Base-by-base conservation (phyloP, 2,329 filamentous ascomycete species). In the Exutisphaerella laricina region DNA sequence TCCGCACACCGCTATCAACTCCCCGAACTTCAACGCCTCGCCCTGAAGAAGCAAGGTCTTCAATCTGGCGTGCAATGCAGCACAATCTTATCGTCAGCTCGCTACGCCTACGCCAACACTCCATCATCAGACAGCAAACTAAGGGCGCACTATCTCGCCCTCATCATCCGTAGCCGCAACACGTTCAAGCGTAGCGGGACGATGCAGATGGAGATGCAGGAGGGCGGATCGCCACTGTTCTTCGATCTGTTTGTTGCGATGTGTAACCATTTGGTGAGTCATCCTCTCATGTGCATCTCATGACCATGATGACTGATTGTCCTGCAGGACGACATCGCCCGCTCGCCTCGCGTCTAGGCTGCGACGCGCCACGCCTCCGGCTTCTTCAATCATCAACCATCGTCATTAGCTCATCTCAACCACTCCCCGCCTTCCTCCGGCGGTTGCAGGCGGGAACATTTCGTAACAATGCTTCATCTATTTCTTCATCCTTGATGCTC, bases 161-260 rank as follows among this genome's bases (percentile, higher is more conserved):
- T 95, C 60, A 94, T 95, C 67, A 94, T 95, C 62, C 82, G 88
- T 53, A 87, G 84, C 57, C 79, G 89, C 54, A 78, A 79, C 60
- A 94, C 87, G 2, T 95, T 96, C 69, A 95, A 94, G 74, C 77
- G 87, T 42, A 94, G 88, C 66, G 88, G 88, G 41, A 95, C 88
- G 3, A 94, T 95, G 88, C 89, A 95, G 68, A 79, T 86, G 55
- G 88, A 95, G 70, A 95, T 96, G 88, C 85, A 85, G 64, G 79
- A 80, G 49, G 89, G 89, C 20, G 87, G 87, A 41, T 85, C 85
- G 59, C 46, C 57, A 13, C 73, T 94, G 46, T 95, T 94, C 71
- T 96, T 95, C 62, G 89, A 95, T 62, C 73, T 95, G 32, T 96
- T 95, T 63, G 89, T 95, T 38, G 88, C 89, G 13, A 79, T 95